Evolutionary conservation across 257 asterid genomes (phyloP).

Genomic region (Solanum stenotomum): DNA sequence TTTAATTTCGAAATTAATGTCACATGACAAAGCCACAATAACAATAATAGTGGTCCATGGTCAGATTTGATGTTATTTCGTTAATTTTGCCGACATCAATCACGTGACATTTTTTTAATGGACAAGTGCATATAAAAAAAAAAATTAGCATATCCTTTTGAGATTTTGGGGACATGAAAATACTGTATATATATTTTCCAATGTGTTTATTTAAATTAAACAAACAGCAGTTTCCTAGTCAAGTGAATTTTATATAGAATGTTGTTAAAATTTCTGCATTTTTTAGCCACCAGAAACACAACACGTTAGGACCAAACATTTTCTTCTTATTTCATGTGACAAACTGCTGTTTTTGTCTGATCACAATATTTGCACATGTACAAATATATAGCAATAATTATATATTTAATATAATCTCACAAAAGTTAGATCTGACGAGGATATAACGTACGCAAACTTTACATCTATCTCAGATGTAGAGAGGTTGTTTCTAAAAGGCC

Average conservation of each 20-base stretch:
- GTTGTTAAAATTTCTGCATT: neutral
- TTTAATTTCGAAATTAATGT: neutral
- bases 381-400: neutral
- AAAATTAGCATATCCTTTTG: neutral
- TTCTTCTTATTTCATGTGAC: constrained; percentile 17
- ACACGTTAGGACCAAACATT: constrained; percentile 1
- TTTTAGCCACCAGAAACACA: neutral
- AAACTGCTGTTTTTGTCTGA: constrained; percentile 16
- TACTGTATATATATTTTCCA: neutral
- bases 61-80: neutral
- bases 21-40: neutral
- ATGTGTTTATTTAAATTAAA: neutral
- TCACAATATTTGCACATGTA: neutral
- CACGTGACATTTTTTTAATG: constrained; percentile 12
- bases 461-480: too few species aligned
- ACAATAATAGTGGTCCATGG: neutral
- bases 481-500: too few species aligned
- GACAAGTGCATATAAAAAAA: neutral
- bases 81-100: constrained; percentile 20
- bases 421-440: neutral
- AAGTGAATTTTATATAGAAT: neutral
- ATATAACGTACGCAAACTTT: neutral
- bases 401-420: neutral
- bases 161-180: neutral
- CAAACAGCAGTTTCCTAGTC: neutral